Conservation (phyloP, 2,329 filamentous ascomycete species). For the Calonectria crousiana region DNA sequence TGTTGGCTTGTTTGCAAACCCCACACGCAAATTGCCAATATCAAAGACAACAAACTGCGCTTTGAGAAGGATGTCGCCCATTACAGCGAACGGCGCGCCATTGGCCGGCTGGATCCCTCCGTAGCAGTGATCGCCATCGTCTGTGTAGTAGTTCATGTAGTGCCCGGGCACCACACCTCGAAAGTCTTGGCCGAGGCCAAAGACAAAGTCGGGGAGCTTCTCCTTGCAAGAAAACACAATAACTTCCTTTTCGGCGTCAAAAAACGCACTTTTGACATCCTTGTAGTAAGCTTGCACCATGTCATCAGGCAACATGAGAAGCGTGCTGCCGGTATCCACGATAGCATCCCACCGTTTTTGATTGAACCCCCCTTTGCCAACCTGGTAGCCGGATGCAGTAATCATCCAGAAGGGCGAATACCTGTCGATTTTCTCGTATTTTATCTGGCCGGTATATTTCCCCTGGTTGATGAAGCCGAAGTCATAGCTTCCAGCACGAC, state of each 20-base stretch:
- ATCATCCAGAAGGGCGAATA: slow-evolving; percentile 75
- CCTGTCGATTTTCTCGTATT: slow-evolving; percentile 71
- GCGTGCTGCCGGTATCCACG: slow-evolving; percentile 72
- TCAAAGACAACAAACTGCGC: slow-evolving; percentile 71
- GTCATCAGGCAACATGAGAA: slow-evolving; percentile 53
- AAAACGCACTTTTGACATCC: background rate
- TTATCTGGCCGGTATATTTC: slow-evolving; percentile 73
- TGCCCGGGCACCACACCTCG: background rate
- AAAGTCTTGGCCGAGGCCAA: slow-evolving; percentile 65
- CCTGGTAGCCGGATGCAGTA: slow-evolving; percentile 41
- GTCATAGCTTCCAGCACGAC: slow-evolving; percentile 72
- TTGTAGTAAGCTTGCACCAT: background rate
- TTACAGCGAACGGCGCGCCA: slow-evolving; percentile 64
- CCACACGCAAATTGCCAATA: slow-evolving; percentile 42
- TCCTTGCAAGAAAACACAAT: slow-evolving; percentile 59
- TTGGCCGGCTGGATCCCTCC: slow-evolving; percentile 73
- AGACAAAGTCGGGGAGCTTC: slow-evolving; percentile 59
- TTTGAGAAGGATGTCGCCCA: slow-evolving; percentile 72
- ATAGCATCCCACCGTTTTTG: slow-evolving; percentile 54
- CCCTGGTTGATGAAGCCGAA: slow-evolving; percentile 77
- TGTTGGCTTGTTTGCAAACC: slow-evolving; percentile 37
- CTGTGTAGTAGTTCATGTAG: background rate
- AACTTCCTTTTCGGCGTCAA: background rate
- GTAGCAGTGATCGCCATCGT: slow-evolving; percentile 61
- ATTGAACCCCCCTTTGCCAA: slow-evolving; percentile 48